Conservation (phyloP, 257 asterid genomes). For the Striga asiatica region DNA sequence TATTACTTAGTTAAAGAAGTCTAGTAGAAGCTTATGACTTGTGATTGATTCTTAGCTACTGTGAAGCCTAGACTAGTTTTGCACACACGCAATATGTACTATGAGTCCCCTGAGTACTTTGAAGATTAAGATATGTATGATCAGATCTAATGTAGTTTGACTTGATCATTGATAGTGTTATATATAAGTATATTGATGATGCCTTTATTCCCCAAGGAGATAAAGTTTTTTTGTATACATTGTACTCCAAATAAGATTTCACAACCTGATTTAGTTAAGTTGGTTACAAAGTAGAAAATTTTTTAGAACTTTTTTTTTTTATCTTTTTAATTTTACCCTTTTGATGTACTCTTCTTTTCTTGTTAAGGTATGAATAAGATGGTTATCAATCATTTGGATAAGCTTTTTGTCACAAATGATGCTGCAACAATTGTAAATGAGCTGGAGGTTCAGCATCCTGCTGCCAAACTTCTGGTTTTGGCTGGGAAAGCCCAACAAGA, state of each 20-base stretch:
- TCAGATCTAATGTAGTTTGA: constrained; percentile 6
- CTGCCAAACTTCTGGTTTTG: constrained; percentile 88
- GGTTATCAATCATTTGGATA: constrained; percentile 95
- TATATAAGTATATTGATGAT: too few relatives aligned
- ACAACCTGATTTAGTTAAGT: neutral
- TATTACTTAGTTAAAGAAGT: too few relatives aligned
- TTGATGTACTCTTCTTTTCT: neutral
- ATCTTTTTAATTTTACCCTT: neutral
- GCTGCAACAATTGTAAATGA: constrained; percentile 93
- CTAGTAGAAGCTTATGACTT: too few relatives aligned
- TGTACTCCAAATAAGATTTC: neutral
- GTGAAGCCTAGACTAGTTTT: neutral
- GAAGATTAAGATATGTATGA: neutral
- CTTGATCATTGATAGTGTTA: too few relatives aligned
- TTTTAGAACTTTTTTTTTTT: neutral
- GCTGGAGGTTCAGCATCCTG: constrained; percentile 99
- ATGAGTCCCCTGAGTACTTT: neutral
- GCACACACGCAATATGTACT: neutral
- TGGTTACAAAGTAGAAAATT: neutral
- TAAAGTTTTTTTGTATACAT: neutral
- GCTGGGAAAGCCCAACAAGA: constrained; percentile 98
- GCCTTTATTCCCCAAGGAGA: too few relatives aligned
- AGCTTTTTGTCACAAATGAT: constrained; percentile 89
- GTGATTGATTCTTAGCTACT: too few relatives aligned
- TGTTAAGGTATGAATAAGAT: constrained; percentile 89